Evolutionary conservation across 1,284 basidiomycete genomes (phyloP), one percentile per base, ranked within the genome.

Genomic region (Thelephora terrestris): DNA sequence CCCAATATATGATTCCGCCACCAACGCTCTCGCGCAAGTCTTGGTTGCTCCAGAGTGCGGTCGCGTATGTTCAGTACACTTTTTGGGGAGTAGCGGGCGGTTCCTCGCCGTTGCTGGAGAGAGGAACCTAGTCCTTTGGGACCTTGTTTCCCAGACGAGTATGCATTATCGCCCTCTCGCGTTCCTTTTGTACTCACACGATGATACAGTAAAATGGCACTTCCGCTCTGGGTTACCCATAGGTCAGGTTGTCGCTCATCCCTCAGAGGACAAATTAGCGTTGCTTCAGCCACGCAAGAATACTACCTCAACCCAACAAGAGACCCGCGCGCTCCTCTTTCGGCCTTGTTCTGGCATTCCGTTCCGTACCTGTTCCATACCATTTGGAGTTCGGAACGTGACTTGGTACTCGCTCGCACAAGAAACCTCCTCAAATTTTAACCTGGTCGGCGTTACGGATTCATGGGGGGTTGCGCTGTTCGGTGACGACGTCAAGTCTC

Each of bases 1-100:
- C 44, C 81, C 82, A 5, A 64, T 99, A 3, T 96, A 91, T 68
- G 83, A 91, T 57, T 76, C 88, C 0, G 61, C 71, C 24, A 81
- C 78, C 39, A 87, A 84, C 55, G 64, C 73, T n/a, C 67, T 90
- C 21, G 69, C 78, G 16, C 77, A 79, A 46, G 79, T 78, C 0
- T 70, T 96, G 42, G 74, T 79, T 27, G 70, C 73, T 21, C 72
- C 79, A 23, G 77, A 79, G 50, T 73, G 75, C 45, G 56, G 69
- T 58, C 55, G 64, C 47, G 65, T 71, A 25, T 62, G 57, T 29
- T 69, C 70, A n/a, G 68, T 69, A 34, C 68, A 75, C 59, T 91
- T 91, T 56, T 65, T 87, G n/a, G 85, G 85, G 0, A 60, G 58
- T 32, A 68, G 69, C 46, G 81, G 84, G 27, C 78, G 81, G 38